Percentiles rank a stretch among this genome's conserved stretches.
These are phyloP conservation scores for Canariomyces notabilis DNA, from an alignment of 2,329 filamentous ascomycete species.

Conservation along the genomic window DNA sequence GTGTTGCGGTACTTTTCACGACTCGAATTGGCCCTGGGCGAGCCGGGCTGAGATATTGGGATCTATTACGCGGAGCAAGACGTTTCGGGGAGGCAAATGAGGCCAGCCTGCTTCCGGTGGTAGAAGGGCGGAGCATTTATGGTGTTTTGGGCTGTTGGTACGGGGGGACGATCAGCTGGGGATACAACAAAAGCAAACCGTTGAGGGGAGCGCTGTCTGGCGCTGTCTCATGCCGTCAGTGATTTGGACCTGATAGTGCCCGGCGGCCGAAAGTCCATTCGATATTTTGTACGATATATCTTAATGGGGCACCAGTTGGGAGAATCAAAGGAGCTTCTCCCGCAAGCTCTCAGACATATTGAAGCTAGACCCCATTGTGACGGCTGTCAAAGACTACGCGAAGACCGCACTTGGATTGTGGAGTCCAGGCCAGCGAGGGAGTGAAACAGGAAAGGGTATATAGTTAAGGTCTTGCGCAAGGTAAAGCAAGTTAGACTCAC, in stretches of 20 bases:
- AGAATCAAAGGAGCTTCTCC: not conserved
- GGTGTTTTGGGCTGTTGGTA: constrained; percentile 2
- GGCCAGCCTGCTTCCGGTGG: not conserved
- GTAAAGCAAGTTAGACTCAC: too few species aligned
- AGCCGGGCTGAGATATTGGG: too few species aligned
- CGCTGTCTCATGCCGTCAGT: not conserved
- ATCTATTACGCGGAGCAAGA: not conserved
- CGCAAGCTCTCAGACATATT: not conserved
- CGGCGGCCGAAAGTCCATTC: not conserved
- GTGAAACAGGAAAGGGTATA: too few species aligned
- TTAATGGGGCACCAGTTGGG: not conserved
- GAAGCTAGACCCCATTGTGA: too few species aligned
- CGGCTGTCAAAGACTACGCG: too few species aligned
- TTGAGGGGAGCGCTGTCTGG: not conserved
- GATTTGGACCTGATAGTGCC: not conserved
- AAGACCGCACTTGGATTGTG: not conserved
- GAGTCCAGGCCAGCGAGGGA: too few species aligned
- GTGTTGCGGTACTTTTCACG: too few species aligned
- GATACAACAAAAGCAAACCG: constrained; percentile 9
- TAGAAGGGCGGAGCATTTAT: not conserved
- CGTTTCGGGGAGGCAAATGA: not conserved
- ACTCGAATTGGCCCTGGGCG: too few species aligned
- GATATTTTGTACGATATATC: not conserved
- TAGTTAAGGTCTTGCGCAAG: too few species aligned
- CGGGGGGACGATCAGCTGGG: constrained; percentile 4